Evolutionary conservation across 305 asterid species (phyloP), one percentile per base, ranked within the genome.

Genomic region (Fraxinus xanthoxyloides): DNA sequence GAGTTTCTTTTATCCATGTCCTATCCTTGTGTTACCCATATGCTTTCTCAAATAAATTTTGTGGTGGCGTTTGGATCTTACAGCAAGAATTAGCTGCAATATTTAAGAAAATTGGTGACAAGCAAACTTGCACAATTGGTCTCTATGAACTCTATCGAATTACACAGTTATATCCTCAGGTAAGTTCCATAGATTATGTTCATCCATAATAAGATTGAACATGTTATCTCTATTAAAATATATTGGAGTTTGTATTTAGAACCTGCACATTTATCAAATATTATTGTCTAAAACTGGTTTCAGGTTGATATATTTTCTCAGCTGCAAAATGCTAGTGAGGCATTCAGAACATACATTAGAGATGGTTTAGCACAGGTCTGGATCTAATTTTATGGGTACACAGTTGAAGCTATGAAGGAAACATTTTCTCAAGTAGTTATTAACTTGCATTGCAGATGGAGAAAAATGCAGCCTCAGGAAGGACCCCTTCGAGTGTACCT

Each of bases 51-150:
- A 24, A 12, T 38, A 38, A 46, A 80, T 79, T 80, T 48, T 67
- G 63, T 32, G 76, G 15, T 78, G 24, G 35, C 78, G 76, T 83
- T 72, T 88, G 82, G 84, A 73, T 83, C 24, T 82, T 72, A 82
- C 97, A 97, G 99, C 99, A 97, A 92, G 99, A 97, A 86, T 82
- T 97, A 87, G 99, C 98, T 82, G 99, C 99, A 81, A 93, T 97
- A 82, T 95, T 95, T 80, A 97, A 97, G 92, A 97, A 97, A 91
- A 97, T 97, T 81, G 99, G 98, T 78, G 99, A 97, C 90, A 97
- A 95, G 92, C 98, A 97, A 88, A 97, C 99, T 9, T 93, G 99
- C 90, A 91, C 97, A 36, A 95, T 97, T 83, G 99, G 99, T 86
- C 95, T 97, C 38, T 97, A 93, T 81, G 99, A 97, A 85, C 93